Evolutionary conservation across 1,284 basidiomycete genomes (phyloP), one percentile per base, ranked within the genome.

Genomic region (Caloboletus inedulis): DNA sequence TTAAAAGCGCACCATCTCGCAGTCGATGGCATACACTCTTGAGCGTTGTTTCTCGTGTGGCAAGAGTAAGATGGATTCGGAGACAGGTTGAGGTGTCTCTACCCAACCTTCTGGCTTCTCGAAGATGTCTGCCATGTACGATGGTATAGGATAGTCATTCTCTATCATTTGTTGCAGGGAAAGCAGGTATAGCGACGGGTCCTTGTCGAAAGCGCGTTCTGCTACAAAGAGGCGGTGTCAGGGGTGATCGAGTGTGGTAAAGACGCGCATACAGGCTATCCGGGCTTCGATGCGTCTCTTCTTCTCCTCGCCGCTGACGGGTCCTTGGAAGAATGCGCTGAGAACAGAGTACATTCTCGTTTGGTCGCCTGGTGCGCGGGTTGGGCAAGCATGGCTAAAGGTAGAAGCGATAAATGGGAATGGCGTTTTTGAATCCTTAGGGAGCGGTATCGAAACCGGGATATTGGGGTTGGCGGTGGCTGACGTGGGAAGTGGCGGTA

Each of bases 301-400:
- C 75, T 88, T 87, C 71, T 94, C 89, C 59, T 88, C 81, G 0
- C 82, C 79, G 4, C 84, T 89, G 13, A 97, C 73, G 1, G 92
- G 92, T 0, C 81, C 79, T 48, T 85, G 85, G 68, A 96, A 87
- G 65, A 97, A 89, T 0, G 84, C 73, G 59, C 84, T 82, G 29
- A 94, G 75, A 19, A 92, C 87, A n/a, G 88, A 91, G 62, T 92
- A 89, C 81, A 97, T 87, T 40, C 85, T 78, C 34, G 79, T 84
- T 47, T 79, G 76, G 58, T 97, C 94, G 1, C 94, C 94, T 0
- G 94, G 93, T 1, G 93, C 93, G 34, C 86, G 81, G 0, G 91
- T 94, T 0, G 94, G 94, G 59, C 89, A 92, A 4, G 90, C 91
- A 71, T 95, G 91, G 49, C 89, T 89, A 73, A 96, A 97, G 1